Percentiles rank a stretch among this genome's conserved stretches.
Conservation (phyloP, 768 basidiomycete genomes). For the Panaeolus papilionaceus region DNA sequence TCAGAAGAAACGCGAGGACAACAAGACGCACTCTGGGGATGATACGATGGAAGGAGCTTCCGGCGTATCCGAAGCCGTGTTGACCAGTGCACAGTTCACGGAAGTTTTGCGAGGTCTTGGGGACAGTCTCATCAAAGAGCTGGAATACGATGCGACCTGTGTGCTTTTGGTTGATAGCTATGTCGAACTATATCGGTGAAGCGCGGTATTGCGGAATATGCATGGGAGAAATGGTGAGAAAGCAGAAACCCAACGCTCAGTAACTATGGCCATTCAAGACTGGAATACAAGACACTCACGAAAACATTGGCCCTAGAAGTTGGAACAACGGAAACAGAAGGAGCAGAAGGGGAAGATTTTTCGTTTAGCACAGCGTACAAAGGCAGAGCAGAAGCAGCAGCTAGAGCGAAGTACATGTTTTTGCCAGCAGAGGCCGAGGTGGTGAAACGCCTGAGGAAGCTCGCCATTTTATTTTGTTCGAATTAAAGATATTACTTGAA, state of each 20-base stretch:
- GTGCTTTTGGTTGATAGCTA: constrained; percentile 48
- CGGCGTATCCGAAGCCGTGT: constrained; percentile 76
- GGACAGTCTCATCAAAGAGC: constrained; percentile 82
- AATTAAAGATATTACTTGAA: neutral
- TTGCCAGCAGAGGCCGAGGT: constrained; percentile 51
- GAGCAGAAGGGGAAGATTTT: constrained; percentile 21
- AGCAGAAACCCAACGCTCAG: neutral
- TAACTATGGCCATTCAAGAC: neutral
- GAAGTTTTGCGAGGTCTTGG: constrained; percentile 83
- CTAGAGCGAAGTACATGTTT: constrained; percentile 41
- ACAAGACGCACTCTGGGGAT: constrained; percentile 62
- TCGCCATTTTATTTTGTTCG: constrained; percentile 44
- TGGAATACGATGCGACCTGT: constrained; percentile 79
- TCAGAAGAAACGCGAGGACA: neutral
- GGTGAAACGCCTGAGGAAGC: constrained; percentile 56
- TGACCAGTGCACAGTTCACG: constrained; percentile 85
- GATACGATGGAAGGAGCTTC: constrained; percentile 81
- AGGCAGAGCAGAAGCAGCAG: constrained; percentile 37
- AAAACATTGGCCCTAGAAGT: constrained; percentile 46
- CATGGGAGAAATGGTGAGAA: neutral
- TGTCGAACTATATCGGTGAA: constrained; percentile 61
- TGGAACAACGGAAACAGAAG: constrained; percentile 17
- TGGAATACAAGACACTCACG: constrained; percentile 30
- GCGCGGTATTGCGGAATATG: neutral
- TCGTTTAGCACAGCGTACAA: constrained; percentile 38